Evolutionary conservation across 2,329 filamentous ascomycete genomes (phyloP).

Genomic region (Diplodia sapinea): DNA sequence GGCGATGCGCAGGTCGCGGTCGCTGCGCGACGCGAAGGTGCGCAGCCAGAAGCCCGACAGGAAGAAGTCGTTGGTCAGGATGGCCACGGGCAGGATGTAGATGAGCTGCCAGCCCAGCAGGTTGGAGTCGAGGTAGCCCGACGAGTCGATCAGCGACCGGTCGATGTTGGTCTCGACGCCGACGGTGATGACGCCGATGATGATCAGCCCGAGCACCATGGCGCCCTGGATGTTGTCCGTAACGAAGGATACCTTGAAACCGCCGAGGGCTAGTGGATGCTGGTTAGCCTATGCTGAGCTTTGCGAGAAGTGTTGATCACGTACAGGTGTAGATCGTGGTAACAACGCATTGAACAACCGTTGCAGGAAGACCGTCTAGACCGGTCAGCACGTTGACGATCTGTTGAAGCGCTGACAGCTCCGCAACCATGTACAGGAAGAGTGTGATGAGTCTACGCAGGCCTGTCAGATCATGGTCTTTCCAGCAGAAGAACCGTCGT

Average conservation of each 20-base stretch:
- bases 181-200: constrained; percentile 78
- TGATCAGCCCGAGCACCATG: constrained; percentile 76
- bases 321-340: constrained; percentile 84
- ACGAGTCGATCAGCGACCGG: constrained; percentile 68
- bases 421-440: constrained; percentile 86
- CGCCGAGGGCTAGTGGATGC: constrained; percentile 67
- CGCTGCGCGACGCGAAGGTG: constrained; percentile 40
- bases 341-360: constrained; percentile 77
- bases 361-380: constrained; percentile 72
- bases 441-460: constrained; percentile 69
- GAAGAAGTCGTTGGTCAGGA: constrained; percentile 87
- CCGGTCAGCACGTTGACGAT: constrained; percentile 77
- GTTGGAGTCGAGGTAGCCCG: constrained; percentile 70
- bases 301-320: constrained; percentile 34
- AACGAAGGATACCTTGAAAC: constrained; percentile 82
- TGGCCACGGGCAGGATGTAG: constrained; percentile 81
- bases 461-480: neutral
- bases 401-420: constrained; percentile 80
- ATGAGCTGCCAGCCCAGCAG: constrained; percentile 84
- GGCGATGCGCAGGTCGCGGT: constrained; percentile 66
- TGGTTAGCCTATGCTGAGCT: constrained; percentile 30
- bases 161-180: constrained; percentile 77
- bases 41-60: constrained; percentile 76
- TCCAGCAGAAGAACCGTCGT: neutral
- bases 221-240: constrained; percentile 82